phyloP scores from a whole-genome alignment of 306 rosid genomes.

The Fragaria ananassa region DNA sequence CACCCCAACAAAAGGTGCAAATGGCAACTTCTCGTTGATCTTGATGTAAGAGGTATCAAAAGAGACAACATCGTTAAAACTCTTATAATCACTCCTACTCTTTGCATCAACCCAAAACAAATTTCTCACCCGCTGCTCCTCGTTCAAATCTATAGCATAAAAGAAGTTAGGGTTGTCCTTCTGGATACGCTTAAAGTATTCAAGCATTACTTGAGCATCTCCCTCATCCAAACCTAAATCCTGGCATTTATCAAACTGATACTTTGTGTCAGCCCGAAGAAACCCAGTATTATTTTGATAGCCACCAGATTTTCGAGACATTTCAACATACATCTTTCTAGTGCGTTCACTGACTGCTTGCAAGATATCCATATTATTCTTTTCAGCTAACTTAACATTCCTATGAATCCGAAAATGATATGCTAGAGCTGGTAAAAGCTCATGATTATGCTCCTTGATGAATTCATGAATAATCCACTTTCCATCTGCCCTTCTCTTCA shows the following conservation, averaged over 20 bases:
- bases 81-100: slow-evolving; percentile 67
- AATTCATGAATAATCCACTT: slow-evolving; percentile 92
- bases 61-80: slow-evolving; percentile 70
- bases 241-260: slow-evolving; percentile 63
- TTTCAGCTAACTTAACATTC: slow-evolving; percentile 88
- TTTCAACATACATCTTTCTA: slow-evolving; percentile 87
- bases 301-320: slow-evolving; percentile 77
- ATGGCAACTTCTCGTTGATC: slow-evolving; percentile 75
- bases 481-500: slow-evolving; percentile 81
- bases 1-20: slow-evolving; percentile 89
- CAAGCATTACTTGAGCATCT: slow-evolving; percentile 78
- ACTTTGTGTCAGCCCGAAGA: slow-evolving; percentile 30
- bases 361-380: slow-evolving; percentile 87
- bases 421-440: slow-evolving; percentile 88
- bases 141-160: slow-evolving; percentile 78
- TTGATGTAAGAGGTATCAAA: slow-evolving; percentile 74
- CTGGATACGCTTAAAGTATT: slow-evolving; percentile 81
- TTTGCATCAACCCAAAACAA: slow-evolving; percentile 89
- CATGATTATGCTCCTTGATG: slow-evolving; percentile 92
- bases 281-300: slow-evolving; percentile 41
- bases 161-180: slow-evolving; percentile 78
- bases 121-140: slow-evolving; percentile 82
- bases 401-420: slow-evolving; percentile 93
- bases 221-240: slow-evolving; percentile 80
- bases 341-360: slow-evolving; percentile 94